Evolutionary conservation across 352 stramenopile species (phyloP).

Genomic region (Globisporangium nodosum): DNA sequence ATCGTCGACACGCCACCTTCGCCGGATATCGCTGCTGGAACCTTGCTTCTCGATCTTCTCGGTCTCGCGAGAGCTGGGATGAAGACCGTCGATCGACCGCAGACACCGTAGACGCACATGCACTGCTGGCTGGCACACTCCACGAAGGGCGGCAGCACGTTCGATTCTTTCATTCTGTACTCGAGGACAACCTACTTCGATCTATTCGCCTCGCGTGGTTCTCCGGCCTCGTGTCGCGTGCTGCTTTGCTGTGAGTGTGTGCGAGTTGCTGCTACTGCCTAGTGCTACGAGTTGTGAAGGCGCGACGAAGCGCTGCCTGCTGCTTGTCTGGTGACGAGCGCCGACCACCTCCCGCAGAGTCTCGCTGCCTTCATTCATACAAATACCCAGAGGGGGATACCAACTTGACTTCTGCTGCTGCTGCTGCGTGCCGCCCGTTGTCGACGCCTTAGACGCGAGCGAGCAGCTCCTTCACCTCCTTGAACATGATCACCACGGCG

Average conservation of each 20-base stretch:
- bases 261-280: neutral
- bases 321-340: neutral
- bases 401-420: neutral
- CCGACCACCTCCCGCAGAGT: neutral
- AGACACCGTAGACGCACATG: neutral
- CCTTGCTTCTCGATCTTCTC: neutral
- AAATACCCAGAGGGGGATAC: neutral
- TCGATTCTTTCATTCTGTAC: neutral
- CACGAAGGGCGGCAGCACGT: neutral
- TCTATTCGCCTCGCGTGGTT: neutral
- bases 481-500: slow-evolving; percentile 80
- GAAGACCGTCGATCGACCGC: neutral
- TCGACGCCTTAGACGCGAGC: neutral
- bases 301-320: too few species aligned
- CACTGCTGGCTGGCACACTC: too few species aligned
- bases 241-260: neutral
- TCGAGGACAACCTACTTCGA: neutral
- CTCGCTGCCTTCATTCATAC: neutral
- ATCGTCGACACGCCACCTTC: neutral
- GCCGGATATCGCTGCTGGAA: too few species aligned
- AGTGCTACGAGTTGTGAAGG: neutral
- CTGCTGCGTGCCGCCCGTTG: neutral
- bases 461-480: slow-evolving; percentile 50
- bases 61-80: neutral
- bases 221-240: neutral